Evolutionary conservation across 352 stramenopile species (phyloP), one percentile per base, ranked within the genome.

Genomic region (Globisporangium okanoganense): DNA sequence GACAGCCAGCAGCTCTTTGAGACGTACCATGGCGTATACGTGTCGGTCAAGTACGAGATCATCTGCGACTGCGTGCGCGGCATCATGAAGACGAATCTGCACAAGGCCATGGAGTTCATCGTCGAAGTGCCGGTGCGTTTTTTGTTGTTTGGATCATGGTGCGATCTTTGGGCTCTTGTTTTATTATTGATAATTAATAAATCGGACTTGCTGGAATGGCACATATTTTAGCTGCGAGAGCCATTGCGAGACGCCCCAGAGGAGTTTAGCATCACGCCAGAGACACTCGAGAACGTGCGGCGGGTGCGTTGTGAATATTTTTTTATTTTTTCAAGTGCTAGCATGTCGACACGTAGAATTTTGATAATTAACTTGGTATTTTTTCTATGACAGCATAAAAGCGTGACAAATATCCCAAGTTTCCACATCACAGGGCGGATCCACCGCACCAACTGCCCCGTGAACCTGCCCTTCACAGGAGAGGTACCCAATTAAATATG

Each of bases 21-120:
- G 65, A 97, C 90, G 12, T 98, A 98, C 67, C 92, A 98, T 58
- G 92, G 92, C 48, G 88, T 97, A 5, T 96, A 97, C 65, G 75
- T 97, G 14, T 95, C 81, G 16, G 82, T 96, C 58, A 94, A 90
- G 62, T 98, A 98, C 73, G 80, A 90, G 60, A 93, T 98, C 51
- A 73, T 75, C 1, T 87, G 72, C 57, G 87, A 92, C 61, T 95
- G 87, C 62, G 74, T 92, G 43, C 87, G 89, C 43, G 87, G 90
- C 7, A 79, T 95, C 38, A 90, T 97, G 79, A 92, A 96, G 72
- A 88, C 85, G 47, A 90, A 82, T 24, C 62, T 95, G 47, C 82
- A 92, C 66, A 88, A 87, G 51, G 86, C 75, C 10, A 56, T 97
- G 27, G 90, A 97, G 73, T 96, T 98, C 59, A 90, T 98, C 56